Base-by-base conservation (phyloP, 2,329 filamentous ascomycete genomes). In the Tolypocladium pustulatum region DNA sequence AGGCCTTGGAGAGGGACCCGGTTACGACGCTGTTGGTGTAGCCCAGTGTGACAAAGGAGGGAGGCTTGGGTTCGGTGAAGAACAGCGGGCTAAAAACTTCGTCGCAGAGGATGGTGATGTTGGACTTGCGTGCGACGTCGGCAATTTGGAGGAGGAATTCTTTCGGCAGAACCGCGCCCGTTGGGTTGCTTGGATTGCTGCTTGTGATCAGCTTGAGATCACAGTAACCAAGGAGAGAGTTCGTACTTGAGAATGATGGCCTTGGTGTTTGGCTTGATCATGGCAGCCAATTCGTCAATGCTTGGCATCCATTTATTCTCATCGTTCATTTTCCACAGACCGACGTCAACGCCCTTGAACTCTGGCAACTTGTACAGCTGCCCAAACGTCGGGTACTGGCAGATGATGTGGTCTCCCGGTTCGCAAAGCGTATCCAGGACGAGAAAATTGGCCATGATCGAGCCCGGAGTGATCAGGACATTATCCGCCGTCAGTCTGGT, bases 21-120 rank as follows among this genome's bases (percentile, higher is more conserved):
- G 89, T 94, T 15, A 84, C 83, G 37, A 96, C 78, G 27, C 83
- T 81, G 58, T 85, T 87, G 3, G 81, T 74, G 71, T 95, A 94
- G 51, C 85, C 86, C 51, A 94, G 76, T 0, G 88, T 84, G 0
- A 91, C 77, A 13, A 86, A 78, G 15, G 69, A 64, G 0, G 89
- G 91, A 0, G 88, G 86, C 2, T 82, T 81, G 10, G 37, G 37
- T 81, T 59, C 52, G 13, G 56, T 77, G 71, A 95, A 90, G 75
- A 91, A 95, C 3, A 96, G 76, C 0, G 91, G 91, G 1, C 89
- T 81, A 71, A 93, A 96, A 30, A 94, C 90, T 73, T 96, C 90
- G 67, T 95, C 90, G 9, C 82, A 82, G 59, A 93, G 76, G 57
- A 96, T 75, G 55, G 81, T 83, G 58, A 94, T 85, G 57, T 80